Evolutionary conservation across 2,329 filamentous ascomycete species (phyloP), one percentile per base, ranked within the genome.

Genomic region (Fusarium transvaalense): DNA sequence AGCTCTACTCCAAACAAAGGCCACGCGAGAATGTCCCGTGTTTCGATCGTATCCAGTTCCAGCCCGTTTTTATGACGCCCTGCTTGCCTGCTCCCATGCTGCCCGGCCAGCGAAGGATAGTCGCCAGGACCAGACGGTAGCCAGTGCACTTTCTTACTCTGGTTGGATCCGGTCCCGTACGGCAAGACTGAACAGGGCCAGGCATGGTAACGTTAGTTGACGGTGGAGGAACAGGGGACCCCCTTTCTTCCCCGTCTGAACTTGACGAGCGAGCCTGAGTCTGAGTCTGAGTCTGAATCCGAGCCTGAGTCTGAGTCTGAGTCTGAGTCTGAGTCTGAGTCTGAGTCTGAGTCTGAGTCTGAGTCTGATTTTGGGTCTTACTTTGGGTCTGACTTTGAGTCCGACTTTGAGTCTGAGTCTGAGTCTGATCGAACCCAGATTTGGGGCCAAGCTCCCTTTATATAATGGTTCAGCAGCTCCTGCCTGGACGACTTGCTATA

Each of bases 1-100:
- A 52, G 47, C 47, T 50, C 23, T 50, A 69, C 47, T 56, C 48
- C 66, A 52, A 69, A 66, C 68, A 45, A 68, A 69, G 58, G 56
- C 66, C 66, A 72, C 58, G 66, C 71, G 68, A 73, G 66, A 55
- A 59, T 53, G 60, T 56, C 45, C 45, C 46, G 59, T 63, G 61
- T 68, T 68, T 68, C 66, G 52, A 69, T 63, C 56, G 55, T 58
- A 63, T 31, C 41, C 46, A 50, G 61, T 56, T 48, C 62, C 51
- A 60, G 53, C 38, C 38, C 38, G 38, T 59, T 61, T 59, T 41
- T 46, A 59, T 59, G 54, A 39, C 37, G 51, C 65, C 53, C 43
- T n/a, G 31, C 31, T 15, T 37, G 12, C 42, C 14, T 45, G n/a
- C 25, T 35, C 34, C 47, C 32, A 15, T 45, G 66, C 66, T 68